Conservation (phyloP, 345 rosid genomes). For the Moringa oleifera region DNA sequence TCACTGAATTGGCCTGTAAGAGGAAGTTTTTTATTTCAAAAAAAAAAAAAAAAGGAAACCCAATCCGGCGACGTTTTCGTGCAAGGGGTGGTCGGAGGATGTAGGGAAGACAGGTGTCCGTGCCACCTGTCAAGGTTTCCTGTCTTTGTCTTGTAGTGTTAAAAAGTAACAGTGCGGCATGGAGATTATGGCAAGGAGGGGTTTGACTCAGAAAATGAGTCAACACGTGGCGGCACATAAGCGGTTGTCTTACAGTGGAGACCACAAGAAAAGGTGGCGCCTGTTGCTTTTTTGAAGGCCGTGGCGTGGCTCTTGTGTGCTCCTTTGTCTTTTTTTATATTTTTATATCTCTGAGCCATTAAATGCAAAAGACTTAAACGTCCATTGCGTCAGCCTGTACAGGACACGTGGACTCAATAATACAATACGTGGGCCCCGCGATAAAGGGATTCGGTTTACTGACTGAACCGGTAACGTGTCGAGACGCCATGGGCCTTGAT, state of each 20-base stretch:
- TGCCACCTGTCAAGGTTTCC: conserved; percentile 34
- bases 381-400: conserved; percentile 13
- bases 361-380: conserved; percentile 17
- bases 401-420: conserved; percentile 35
- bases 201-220: conserved; percentile 17
- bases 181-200: conserved; percentile 20
- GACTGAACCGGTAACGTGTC: conserved; percentile 14
- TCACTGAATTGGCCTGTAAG: neutral
- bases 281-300: conserved; percentile 22
- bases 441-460: neutral
- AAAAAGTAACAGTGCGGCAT: no score
- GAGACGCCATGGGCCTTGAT: neutral
- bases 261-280: neutral
- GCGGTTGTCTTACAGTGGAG: conserved; percentile 9
- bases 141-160: no score
- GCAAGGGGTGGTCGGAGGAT: no score
- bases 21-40: no score
- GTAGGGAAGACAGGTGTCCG: no score
- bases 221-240: conserved; percentile 18
- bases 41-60: no score
- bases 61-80: no score
- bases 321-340: conserved; percentile 11
- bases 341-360: no score
- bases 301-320: conserved; percentile 42
- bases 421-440: conserved; percentile 21